Percentiles rank a stretch among this genome's conserved stretches.
Evolutionary conservation across 2,329 filamentous ascomycete genomes (phyloP).

Genomic region (Cryphonectria parasitica): DNA sequence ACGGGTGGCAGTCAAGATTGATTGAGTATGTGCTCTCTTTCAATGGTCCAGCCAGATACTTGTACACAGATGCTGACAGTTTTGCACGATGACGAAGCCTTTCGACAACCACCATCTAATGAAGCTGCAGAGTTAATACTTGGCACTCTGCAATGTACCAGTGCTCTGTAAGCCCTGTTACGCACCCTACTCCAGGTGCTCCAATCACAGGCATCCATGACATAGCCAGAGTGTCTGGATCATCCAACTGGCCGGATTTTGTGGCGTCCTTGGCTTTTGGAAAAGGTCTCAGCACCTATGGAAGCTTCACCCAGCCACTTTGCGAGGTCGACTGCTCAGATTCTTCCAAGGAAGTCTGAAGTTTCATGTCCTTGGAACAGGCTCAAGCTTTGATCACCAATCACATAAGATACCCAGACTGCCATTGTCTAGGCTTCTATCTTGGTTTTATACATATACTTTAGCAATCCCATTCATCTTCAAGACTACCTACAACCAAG

Average conservation of each 20-base stretch:
- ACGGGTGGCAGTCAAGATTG: neutral
- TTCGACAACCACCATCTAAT: neutral
- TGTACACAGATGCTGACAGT: neutral
- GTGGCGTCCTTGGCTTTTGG: neutral
- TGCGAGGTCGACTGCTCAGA: neutral
- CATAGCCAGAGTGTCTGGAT: neutral
- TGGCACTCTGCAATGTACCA: neutral
- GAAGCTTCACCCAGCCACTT: no score
- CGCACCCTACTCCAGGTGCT: neutral
- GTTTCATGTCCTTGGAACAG: neutral
- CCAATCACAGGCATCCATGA: neutral
- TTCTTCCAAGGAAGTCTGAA: neutral
- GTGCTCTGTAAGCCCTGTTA: neutral
- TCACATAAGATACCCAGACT: neutral
- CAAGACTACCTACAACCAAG: neutral
- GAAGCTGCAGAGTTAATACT: neutral
- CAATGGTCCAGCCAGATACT: neutral
- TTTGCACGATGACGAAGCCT: neutral
- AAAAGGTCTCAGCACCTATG: no score
- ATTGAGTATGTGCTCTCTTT: neutral
- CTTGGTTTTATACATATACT: neutral
- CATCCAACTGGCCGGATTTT: neutral
- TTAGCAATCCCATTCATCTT: neutral
- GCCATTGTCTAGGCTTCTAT: neutral
- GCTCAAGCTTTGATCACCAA: neutral